These are phyloP conservation scores for Penicillium sp. DNA, from an alignment of 2,329 filamentous ascomycete genomes.

Conservation along the genomic window DNA sequence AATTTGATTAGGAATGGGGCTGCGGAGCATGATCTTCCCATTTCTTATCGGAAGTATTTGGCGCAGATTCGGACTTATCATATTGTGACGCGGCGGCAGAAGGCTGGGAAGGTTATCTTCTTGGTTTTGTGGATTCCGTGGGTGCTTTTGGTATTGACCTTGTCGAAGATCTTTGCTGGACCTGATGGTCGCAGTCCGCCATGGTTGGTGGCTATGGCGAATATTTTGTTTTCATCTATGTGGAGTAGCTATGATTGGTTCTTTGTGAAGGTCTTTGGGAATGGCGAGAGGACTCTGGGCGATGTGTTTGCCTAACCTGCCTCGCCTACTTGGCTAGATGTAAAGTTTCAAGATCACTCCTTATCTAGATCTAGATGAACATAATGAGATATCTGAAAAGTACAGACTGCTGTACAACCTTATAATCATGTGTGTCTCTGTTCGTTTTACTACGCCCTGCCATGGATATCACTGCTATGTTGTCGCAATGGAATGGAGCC, in stretches of 20 bases:
- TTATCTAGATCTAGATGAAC: neutral
- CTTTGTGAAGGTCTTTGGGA: conserved; percentile 72
- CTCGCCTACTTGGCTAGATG: neutral
- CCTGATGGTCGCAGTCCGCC: conserved; percentile 66
- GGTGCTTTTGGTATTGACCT: conserved; percentile 55
- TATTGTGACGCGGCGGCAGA: conserved; percentile 67
- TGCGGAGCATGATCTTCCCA: conserved; percentile 74
- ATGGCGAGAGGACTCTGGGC: conserved; percentile 71
- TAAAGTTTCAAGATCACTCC: neutral
- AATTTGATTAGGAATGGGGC: conserved; percentile 78
- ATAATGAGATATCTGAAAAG: neutral
- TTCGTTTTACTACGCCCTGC: too few species aligned
- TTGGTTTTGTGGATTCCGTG: conserved; percentile 60
- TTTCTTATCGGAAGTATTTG: conserved; percentile 75
- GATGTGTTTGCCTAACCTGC: conserved; percentile 14
- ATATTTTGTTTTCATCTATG: conserved; percentile 56
- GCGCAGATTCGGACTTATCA: conserved; percentile 68
- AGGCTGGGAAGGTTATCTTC: conserved; percentile 65
- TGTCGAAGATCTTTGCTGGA: conserved; percentile 54
- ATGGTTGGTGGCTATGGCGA: conserved; percentile 62
- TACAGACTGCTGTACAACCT: too few species aligned
- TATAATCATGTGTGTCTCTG: too few species aligned
- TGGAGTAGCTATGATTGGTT: conserved; percentile 67
- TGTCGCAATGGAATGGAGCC: too few species aligned
- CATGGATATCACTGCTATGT: too few species aligned